Conservation (phyloP, 1,284 basidiomycete species). For the Apiotrichum akiyoshidainum region DNA sequence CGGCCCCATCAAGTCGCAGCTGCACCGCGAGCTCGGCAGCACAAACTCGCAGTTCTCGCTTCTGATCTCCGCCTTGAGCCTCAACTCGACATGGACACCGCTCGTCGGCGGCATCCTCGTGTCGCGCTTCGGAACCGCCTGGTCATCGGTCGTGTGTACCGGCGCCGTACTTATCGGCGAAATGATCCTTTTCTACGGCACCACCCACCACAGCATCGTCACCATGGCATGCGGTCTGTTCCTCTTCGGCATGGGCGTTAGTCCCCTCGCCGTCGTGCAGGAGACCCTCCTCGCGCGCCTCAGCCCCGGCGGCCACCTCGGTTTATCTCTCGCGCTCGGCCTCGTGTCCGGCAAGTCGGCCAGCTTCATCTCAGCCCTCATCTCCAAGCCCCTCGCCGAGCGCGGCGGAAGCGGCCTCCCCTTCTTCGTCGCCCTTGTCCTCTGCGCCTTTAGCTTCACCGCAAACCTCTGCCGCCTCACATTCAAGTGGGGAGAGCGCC, state of each 20-base stretch:
- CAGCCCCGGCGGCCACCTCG: conserved; percentile 65
- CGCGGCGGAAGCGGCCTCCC: conserved; percentile 65
- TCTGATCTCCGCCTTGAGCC: conserved; percentile 63
- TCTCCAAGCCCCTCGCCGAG: conserved; percentile 52
- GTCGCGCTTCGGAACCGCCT: conserved; percentile 55
- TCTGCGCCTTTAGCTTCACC: conserved; percentile 63
- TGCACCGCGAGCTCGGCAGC: conserved; percentile 68
- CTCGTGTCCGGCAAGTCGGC: conserved; percentile 72
- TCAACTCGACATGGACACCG: conserved; percentile 78
- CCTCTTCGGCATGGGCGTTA: conserved; percentile 72
- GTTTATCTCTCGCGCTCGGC: conserved; percentile 71
- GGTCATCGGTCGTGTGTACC: conserved; percentile 65
- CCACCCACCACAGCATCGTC: conserved; percentile 16
- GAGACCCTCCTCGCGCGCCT: conserved; percentile 63
- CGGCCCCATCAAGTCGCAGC: conserved; percentile 64
- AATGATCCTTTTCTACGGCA: conserved; percentile 35
- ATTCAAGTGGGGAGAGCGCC: conserved; percentile 63
- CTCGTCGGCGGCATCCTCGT: conserved; percentile 66
- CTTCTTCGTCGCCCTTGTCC: conserved; percentile 65
- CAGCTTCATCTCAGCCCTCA: conserved; percentile 68
- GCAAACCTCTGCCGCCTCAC: conserved; percentile 67
- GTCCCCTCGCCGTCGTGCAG: conserved; percentile 62
- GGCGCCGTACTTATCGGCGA: conserved; percentile 64
- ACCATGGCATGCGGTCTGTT: conserved; percentile 51
- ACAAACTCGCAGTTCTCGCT: conserved; percentile 73